These are phyloP conservation scores for Platanus orientalis DNA, from an alignment of 164 flowering plant genomes.

Conservation along the genomic window DNA sequence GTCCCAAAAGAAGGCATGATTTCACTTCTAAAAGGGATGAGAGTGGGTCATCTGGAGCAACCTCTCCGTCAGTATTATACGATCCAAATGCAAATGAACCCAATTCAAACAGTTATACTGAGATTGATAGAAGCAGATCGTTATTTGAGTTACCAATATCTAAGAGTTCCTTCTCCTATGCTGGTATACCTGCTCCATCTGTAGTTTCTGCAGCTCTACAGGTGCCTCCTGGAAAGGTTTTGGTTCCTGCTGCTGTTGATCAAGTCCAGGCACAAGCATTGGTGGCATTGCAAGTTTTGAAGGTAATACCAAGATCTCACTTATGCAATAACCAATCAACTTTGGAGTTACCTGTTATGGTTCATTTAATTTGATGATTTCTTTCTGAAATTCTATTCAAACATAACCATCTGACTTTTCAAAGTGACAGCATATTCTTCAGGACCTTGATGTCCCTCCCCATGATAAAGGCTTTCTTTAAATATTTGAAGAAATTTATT, in stretches of 20 bases:
- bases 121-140: slow-evolving; percentile 28
- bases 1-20: slow-evolving; percentile 25
- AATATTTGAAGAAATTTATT: neutral
- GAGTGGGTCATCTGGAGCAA: slow-evolving; percentile 26
- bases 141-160: slow-evolving; percentile 32
- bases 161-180: slow-evolving; percentile 45
- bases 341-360: neutral
- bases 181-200: slow-evolving; percentile 96
- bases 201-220: slow-evolving; percentile 74
- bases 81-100: slow-evolving; percentile 31
- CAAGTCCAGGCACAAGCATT: slow-evolving; percentile 86
- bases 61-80: slow-evolving; percentile 24
- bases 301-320: slow-evolving; percentile 41
- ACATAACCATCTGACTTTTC: neutral
- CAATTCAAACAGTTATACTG: slow-evolving; percentile 23
- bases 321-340: neutral
- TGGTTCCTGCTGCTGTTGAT: slow-evolving; percentile 87
- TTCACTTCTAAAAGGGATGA: slow-evolving; percentile 27
- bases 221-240: slow-evolving; percentile 81
- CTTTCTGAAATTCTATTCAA: neutral
- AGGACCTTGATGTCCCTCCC: neutral
- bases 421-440: neutral
- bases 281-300: slow-evolving; percentile 83
- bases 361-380: too few species aligned
- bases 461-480: neutral